Conservation (phyloP, 169 alveolate species). For the Plasmodium gallinaceum region DNA sequence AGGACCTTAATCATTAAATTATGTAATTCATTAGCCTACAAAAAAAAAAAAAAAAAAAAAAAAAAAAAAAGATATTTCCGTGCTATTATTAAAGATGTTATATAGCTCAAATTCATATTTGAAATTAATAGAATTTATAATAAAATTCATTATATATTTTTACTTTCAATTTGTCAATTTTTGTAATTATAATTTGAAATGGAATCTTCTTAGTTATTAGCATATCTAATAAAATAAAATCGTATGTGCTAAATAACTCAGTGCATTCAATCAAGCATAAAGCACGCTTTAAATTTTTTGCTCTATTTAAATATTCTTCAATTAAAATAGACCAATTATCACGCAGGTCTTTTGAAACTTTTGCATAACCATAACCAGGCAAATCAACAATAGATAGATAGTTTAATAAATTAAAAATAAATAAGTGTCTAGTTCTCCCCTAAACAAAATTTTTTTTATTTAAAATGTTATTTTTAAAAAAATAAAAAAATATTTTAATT, state of each 20-base stretch:
- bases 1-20: slow-evolving; percentile 46
- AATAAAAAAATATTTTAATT: too few species aligned
- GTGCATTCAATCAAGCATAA: slow-evolving; percentile 85
- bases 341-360: slow-evolving; percentile 79
- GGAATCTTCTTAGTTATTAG: slow-evolving; percentile 83
- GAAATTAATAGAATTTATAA: too few species aligned
- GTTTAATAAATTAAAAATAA: slow-evolving; percentile 86
- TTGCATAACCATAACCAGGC: slow-evolving; percentile 92
- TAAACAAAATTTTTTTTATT: slow-evolving; percentile 11
- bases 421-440: slow-evolving; percentile 91
- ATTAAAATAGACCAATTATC: slow-evolving; percentile 70
- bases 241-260: slow-evolving; percentile 84
- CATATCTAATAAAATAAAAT: slow-evolving; percentile 85
- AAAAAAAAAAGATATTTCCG: background rate
- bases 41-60: background rate
- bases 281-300: slow-evolving; percentile 81
- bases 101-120: too few species aligned
- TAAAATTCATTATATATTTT: background rate
- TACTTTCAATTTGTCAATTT: slow-evolving; percentile 85
- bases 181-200: slow-evolving; percentile 88
- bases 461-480: background rate
- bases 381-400: slow-evolving; percentile 88
- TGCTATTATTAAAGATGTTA: too few species aligned
- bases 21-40: slow-evolving; percentile 56
- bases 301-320: slow-evolving; percentile 62